Conservation (phyloP, 2,329 filamentous ascomycete genomes). For the Cladorrhinum sp. region DNA sequence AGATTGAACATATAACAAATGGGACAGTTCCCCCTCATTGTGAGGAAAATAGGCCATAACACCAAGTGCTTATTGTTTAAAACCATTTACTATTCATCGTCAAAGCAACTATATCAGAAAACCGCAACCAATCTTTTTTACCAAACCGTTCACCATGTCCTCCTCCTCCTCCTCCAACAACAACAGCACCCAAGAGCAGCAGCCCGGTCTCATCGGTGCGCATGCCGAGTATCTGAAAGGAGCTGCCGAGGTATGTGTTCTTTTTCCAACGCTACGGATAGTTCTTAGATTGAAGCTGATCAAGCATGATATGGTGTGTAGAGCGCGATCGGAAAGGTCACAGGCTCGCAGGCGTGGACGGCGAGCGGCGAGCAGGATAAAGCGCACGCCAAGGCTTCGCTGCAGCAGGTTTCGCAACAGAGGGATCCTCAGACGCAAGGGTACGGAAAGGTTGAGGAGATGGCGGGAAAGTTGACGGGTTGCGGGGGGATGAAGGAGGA, state of each 20-base stretch:
- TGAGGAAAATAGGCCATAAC: too few relatives aligned
- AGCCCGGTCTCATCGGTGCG: conserved; percentile 57
- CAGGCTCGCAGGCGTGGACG: conserved; percentile 62
- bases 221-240: conserved; percentile 70
- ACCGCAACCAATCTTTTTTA: too few relatives aligned
- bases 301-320: not conserved
- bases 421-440: conserved; percentile 53
- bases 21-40: too few relatives aligned
- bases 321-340: conserved; percentile 55
- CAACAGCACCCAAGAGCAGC: conserved; percentile 20
- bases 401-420: conserved; percentile 59
- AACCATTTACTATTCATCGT: too few relatives aligned
- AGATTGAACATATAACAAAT: too few relatives aligned
- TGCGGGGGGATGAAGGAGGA: conserved; percentile 69
- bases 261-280: too few relatives aligned
- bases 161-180: conserved; percentile 4
- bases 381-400: conserved; percentile 55
- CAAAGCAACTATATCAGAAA: not conserved
- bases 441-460: conserved; percentile 61
- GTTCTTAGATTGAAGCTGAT: not conserved
- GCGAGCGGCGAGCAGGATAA: conserved; percentile 63
- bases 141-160: not conserved
- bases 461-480: conserved; percentile 60
- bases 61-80: too few relatives aligned
- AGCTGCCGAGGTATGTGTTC: conserved; percentile 54